Evolutionary conservation across 2,329 filamentous ascomycete species (phyloP), one percentile per base, ranked within the genome.

Genomic region (Sporothrix pallida): DNA sequence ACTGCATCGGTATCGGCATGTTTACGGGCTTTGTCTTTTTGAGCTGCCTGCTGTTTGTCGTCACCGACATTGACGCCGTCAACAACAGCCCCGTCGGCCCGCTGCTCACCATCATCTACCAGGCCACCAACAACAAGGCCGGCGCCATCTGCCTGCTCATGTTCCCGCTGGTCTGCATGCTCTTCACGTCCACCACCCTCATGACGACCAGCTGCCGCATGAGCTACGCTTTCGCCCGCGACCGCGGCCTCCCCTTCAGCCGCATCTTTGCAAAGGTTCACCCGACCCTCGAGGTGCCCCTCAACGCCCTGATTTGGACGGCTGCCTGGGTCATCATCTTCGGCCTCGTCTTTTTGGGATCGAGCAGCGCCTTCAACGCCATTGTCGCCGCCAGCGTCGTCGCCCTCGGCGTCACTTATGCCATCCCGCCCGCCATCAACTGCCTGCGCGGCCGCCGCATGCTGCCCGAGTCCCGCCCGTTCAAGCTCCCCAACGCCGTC

Each of bases 401-500:
- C 15, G 88, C 91, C 0, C 85, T 95, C 0, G 89, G 91, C 7
- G 82, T 94, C 5, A 91, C 90, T 2, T 95, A 95, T 77, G 92
- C 88, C 6, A 92, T 95, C 54, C 93, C 92, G 0, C 88, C 93
- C 65, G 84, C 87, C 0, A 89, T 94, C 76, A 93, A 94, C 77
- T 87, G 89, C 73, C 80, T 92, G 1, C 88, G 90, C 0, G 90
- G 91, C 8, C 87, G 91, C 8, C 88, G 84, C 69, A 89, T 89
- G 83, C 82, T 93, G 7, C 92, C 91, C 0, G 84, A 87, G 65
- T 82, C 82, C 1, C 73, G 78, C 2, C 78, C 79, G 0, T 84
- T 83, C 75, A 79, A 79, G 26, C 76, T 85, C 8, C 78, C 79
- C 0, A 71, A 70, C 5, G 80, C 79, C 78, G 75, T 83, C 1